Base-by-base conservation (phyloP, 2,329 filamentous ascomycete genomes). In the Fusarium sp. region DNA sequence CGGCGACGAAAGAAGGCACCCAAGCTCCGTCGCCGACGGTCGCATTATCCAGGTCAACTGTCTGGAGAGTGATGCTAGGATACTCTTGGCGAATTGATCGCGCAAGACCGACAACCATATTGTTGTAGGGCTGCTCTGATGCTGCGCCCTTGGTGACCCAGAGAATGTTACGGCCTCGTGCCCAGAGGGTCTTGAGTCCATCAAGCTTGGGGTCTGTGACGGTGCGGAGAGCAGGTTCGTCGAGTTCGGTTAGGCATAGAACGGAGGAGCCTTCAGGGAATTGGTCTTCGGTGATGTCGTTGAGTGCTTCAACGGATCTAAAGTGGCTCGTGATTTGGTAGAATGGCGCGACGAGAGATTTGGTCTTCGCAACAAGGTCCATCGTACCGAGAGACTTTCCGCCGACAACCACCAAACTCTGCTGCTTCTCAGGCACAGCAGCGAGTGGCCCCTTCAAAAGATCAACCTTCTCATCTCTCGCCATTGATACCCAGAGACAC, bases 1-100 rank as follows among this genome's bases (percentile, higher is more conserved):
- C 33, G 19, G 46, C 49, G 9, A 61, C 51, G 23, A 57, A 56
- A 15, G n/a, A 45, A 7, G 49, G 59, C 7, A 55, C 49, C 49
- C 35, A 62, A 10, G 29, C 15, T 18, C n/a, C 39, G 11, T 55
- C 59, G 4, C 21, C 23, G 7, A 37, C 31, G 18, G 55, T 58
- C 19, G 18, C 23, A 29, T 18, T 42, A 16, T 67, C 64, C 3
- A 51, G 27, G 11, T 67, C 60, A 1, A 64, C 49, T 12, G 54
- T 51, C 33, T 67, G 64, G 5, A 64, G 51, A 6, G 33, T 59
- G 7, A 67, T 35, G 3, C 54, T 49, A n/a, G 64, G 52, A 10
- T 48, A 58, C 23, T 67, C 64, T 23, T 64, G 64, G 3, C 52
- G 52, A 5, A 67, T 52, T 11, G 64, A 64, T 14, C 64, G 60